Percentiles rank a stretch among this genome's conserved stretches.
Conservation (phyloP, 306 rosid genomes). For the Datisca glomerata region DNA sequence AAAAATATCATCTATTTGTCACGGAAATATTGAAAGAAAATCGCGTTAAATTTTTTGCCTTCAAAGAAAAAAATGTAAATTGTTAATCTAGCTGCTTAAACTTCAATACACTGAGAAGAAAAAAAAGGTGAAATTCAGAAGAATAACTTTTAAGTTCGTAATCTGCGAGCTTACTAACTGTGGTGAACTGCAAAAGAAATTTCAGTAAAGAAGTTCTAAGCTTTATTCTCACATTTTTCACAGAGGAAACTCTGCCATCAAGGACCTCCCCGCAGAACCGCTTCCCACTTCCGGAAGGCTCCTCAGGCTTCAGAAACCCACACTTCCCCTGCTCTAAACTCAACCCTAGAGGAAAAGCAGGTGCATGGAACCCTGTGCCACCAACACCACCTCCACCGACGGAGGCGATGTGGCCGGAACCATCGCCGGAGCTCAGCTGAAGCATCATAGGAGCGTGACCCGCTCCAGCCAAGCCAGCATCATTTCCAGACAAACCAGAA, state of each 20-base stretch:
- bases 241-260: constrained; percentile 40
- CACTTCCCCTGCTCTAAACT: constrained; percentile 83
- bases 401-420: constrained; percentile 30
- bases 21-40: too few relatives aligned
- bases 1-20: too few relatives aligned
- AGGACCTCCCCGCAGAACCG: constrained; percentile 62
- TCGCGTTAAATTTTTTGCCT: too few relatives aligned
- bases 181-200: too few relatives aligned
- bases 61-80: too few relatives aligned
- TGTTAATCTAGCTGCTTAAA: too few relatives aligned
- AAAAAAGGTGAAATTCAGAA: too few relatives aligned
- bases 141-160: too few relatives aligned
- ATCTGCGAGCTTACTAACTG: too few relatives aligned
- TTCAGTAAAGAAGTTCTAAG: too few relatives aligned
- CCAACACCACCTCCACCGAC: constrained; percentile 28
- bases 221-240: constrained; percentile 72
- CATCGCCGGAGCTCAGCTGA: constrained; percentile 69
- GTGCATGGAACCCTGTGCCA: constrained; percentile 36
- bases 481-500: constrained; percentile 30
- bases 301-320: constrained; percentile 64
- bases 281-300: constrained; percentile 77
- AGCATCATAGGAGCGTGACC: constrained; percentile 56
- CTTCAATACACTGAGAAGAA: too few relatives aligned
- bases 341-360: constrained; percentile 67
- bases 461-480: constrained; percentile 30